Evolutionary conservation across 2,329 filamentous ascomycete species (phyloP).

Genomic region (Colletotrichum liaoningense): DNA sequence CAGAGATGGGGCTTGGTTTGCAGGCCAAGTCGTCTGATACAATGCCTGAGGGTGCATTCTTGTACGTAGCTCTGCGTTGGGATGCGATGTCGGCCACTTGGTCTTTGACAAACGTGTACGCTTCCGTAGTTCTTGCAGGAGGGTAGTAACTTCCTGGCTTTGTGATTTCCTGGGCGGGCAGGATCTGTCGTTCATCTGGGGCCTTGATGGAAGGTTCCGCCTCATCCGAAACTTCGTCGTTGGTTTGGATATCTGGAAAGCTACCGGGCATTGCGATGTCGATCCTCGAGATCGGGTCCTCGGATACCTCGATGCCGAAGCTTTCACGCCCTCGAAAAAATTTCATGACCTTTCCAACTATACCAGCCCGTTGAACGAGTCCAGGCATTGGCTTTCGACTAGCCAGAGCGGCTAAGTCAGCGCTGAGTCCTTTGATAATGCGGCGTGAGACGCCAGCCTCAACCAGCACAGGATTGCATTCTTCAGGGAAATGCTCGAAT

Average conservation of each 20-base stretch:
- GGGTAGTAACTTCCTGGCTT: not conserved
- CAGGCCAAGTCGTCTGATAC: not conserved
- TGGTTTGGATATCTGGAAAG: conserved; percentile 17
- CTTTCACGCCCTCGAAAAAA: conserved; percentile 25
- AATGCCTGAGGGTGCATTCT: not conserved
- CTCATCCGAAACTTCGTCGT: not conserved
- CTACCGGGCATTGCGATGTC: conserved; percentile 25
- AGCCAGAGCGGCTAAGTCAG: conserved; percentile 25
- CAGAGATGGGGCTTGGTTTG: not conserved
- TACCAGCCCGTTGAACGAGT: conserved; percentile 27
- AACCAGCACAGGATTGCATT: conserved; percentile 4
- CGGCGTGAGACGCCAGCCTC: conserved; percentile 17
- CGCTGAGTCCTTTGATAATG: conserved; percentile 19
- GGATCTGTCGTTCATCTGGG: not conserved
- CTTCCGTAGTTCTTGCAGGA: conserved; percentile 20
- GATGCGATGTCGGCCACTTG: conserved; percentile 27
- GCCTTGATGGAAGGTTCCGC: not conserved
- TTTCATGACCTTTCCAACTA: conserved; percentile 31
- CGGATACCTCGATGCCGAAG: conserved; percentile 17
- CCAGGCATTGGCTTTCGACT: conserved; percentile 21
- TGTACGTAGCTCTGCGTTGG: not conserved
- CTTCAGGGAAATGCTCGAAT: conserved; percentile 21
- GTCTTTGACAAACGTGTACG: conserved; percentile 21
- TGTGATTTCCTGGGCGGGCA: not conserved
- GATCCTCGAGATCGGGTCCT: not conserved